Evolutionary conservation across 2,329 filamentous ascomycete genomes (phyloP), one percentile per base, ranked within the genome.

Genomic region (Aspergillus pseudoglaucus): DNA sequence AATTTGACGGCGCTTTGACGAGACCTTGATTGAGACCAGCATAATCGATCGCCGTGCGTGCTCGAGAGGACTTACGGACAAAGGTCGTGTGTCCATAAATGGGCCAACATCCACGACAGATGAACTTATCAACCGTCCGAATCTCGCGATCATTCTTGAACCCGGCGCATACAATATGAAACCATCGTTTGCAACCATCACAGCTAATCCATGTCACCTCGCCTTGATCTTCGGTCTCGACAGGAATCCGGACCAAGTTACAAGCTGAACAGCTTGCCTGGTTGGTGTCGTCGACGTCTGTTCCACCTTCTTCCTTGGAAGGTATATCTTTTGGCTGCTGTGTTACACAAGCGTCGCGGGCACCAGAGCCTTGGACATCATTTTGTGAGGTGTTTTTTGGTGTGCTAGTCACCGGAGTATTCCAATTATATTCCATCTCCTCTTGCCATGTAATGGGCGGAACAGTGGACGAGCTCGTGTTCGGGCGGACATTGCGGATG

Each of bases 121-220:
- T 82, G 59, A 80, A 86, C 61, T 85, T 85, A 68, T 85, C 83
- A 40, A 86, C 80, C 46, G 79, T 80, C 47, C 80, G 77, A 30
- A 84, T 78, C 59, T 85, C 81, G 22, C 78, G 73, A 54, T 81
- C 80, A 56, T 75, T 83, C 60, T 79, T 80, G 64, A 85, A 83
- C 3, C 81, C 82, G 44, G 82, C 82, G 61, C 83, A 86, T 46
- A 80, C 76, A 50, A 81, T 81, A 65, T 86, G 83, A 59, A 81
- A 84, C 83, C 83, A 86, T 48, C 74, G 74, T 59, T 84, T 82
- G 66, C 83, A 86, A 22, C 80, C 82, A 62, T 85, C 82, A 60
- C 83, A 86, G 38, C 77, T 79, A 52, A 86, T 83, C 83, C 83
- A 86, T 12, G 73, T 73, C 48, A 71, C 69, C 51, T 74, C 70